phyloP scores from a whole-genome alignment of 1,284 basidiomycete species.

The Apiotrichum veenhuisii region DNA sequence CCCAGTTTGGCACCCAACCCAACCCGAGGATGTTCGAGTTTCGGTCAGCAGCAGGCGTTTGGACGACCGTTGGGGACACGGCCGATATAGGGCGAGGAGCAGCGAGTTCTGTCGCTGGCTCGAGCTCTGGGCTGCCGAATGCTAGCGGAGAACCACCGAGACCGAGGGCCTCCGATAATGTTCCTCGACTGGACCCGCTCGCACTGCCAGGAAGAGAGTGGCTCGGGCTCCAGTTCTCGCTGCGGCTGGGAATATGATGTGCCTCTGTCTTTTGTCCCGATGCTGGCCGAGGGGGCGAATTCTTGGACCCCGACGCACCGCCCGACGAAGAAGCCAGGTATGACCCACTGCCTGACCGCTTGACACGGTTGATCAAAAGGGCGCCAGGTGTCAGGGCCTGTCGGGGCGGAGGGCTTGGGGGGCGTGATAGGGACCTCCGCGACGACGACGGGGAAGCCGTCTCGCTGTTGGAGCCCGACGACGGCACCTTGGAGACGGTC shows the following conservation, averaged over 20 bases:
- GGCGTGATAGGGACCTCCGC: constrained; percentile 23
- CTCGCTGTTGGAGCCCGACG: constrained; percentile 13
- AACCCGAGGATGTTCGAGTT: constrained; percentile 39
- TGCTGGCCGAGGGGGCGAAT: constrained; percentile 19
- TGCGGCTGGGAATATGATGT: background rate
- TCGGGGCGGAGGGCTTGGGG: constrained; percentile 28
- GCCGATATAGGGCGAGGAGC: constrained; percentile 18
- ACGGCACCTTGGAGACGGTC: background rate
- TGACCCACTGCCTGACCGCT: constrained; percentile 31
- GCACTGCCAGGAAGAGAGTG: constrained; percentile 19
- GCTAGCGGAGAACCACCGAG: constrained; percentile 29
- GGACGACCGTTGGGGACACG: background rate
- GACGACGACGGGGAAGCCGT: constrained; percentile 1
- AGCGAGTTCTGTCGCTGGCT: constrained; percentile 20
- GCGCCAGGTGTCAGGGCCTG: constrained; percentile 28
- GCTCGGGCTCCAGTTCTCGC: constrained; percentile 14
- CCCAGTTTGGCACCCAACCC: constrained; percentile 32
- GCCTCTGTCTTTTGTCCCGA: constrained; percentile 10
- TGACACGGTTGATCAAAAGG: constrained; percentile 29
- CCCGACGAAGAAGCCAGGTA: constrained; percentile 17
- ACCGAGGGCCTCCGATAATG: constrained; percentile 8
- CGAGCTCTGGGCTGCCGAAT: constrained; percentile 37
- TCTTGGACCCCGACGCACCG: constrained; percentile 1
- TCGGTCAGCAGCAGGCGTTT: constrained; percentile 14
- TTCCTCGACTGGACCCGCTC: constrained; percentile 24